Evolutionary conservation across 495 filamentous ascomycete species (phyloP), one percentile per base, ranked within the genome.

Genomic region (Recurvomyces mirabilis): DNA sequence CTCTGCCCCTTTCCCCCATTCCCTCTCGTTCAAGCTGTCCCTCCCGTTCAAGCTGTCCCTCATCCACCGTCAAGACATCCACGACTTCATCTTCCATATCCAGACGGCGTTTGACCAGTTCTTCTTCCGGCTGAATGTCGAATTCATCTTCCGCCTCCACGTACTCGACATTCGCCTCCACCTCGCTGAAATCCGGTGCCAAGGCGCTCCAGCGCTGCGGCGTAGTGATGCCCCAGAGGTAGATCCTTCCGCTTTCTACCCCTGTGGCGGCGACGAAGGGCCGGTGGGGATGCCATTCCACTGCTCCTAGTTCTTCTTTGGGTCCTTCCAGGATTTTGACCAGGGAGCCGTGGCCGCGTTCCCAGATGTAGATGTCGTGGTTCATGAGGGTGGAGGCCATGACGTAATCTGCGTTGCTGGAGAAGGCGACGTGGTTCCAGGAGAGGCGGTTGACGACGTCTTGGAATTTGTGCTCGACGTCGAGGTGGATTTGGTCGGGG

Each of bases 321-420:
- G 89, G 84, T 0, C 87, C 87, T 59, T 99, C 91, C 19, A 56
- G 42, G 66, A 99, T 96, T 62, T 93, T 89, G 36, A 93, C 87
- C 15, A 99, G 66, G 50, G 83, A 89, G n/a, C 89, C 91, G 57
- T 87, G 81, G 38, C 78, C 81, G 37, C 91, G 77, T 65, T 99
- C 91, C 91, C 91, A 99, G 34, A 99, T 85, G 63, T 96, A 96
- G 47, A 99, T 82, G 58, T 96, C 89, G 43, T 94, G 85, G 59
- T 95, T 96, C 70, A 94, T 94, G 61, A 81, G 93, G 1, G 91
- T 94, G 19, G 83, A 87, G 14, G 93, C 93, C 7, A 84, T 82
- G 30, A 96, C 82, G 55, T 87, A 88, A 60, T 96, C 91, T 25
- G 91, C 89, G 0, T 82, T 87, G 0, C 55, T 30, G 47, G 84